Base-by-base conservation (phyloP, 805 yeast genomes). In the Debaryomyces castellii region DNA sequence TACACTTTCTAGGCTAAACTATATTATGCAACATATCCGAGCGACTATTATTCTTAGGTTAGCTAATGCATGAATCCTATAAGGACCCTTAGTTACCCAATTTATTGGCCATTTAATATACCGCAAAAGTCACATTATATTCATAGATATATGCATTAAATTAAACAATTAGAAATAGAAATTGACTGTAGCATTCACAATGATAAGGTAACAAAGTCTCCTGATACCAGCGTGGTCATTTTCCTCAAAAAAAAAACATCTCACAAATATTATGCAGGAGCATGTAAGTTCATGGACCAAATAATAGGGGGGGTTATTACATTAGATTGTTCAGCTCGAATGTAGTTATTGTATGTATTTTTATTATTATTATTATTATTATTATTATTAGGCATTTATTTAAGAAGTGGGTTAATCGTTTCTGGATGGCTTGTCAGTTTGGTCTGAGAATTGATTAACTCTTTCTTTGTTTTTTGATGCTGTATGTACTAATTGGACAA, bases 401-500 rank as follows among this genome's bases (percentile, higher is more conserved):
- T 25, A 30, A 4, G 2, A 22, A n/a, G n/a, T n/a, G n/a, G n/a
- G n/a, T n/a, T n/a, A n/a, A n/a, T 22, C 43, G 40, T 3, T 42
- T 32, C 4, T 59, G 60, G n/a, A 42, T 45, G 44, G n/a, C n/a
- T 34, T 59, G 10, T 42, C 44, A 3, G 47, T 36, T 16, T 14
- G 11, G 16, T 30, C 34, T 8, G 6, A 7, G 12, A 16, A 30
- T 17, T 30, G 34, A 6, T 20, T 30, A 7, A 64, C 77, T 25
- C 76, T 55, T 28, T 82, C 83, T 58, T 78, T 81, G 54, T 83
- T 81, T 43, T 80, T 72, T 16, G 79, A 70, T 0, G 89, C 92
- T 1, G 90, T 83, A 43, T 71, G 73, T 2, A 86, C 92, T 52
- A 86, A 79, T 57, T 83, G 87, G 21, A 82, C 84, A 65, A 86